Evolutionary conservation across 352 stramenopile species (phyloP).

Genomic region (Globisporangium parvum): DNA sequence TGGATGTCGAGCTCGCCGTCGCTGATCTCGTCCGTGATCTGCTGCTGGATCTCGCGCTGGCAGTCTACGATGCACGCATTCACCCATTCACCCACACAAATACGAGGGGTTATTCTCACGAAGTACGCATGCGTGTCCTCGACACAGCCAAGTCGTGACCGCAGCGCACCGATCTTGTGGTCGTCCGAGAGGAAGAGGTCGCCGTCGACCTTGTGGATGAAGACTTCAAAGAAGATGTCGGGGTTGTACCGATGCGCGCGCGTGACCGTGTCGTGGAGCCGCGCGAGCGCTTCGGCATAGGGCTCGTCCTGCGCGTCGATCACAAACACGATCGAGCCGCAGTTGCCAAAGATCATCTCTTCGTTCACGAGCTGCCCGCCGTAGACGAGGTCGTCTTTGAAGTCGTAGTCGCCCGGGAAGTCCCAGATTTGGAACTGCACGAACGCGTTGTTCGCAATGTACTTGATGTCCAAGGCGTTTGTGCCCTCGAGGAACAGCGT

Average conservation of each 20-base stretch:
- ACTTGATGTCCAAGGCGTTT: slow-evolving; percentile 89
- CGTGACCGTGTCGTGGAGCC: slow-evolving; percentile 86
- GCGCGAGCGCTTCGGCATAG: slow-evolving; percentile 80
- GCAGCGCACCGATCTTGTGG: slow-evolving; percentile 90
- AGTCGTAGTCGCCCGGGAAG: slow-evolving; percentile 95
- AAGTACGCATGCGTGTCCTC: no score
- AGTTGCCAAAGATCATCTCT: slow-evolving; percentile 90
- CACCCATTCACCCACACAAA: neutral
- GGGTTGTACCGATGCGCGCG: slow-evolving; percentile 91
- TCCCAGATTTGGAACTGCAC: slow-evolving; percentile 99
- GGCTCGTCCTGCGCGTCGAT: slow-evolving; percentile 97
- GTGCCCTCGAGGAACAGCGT: slow-evolving; percentile 91
- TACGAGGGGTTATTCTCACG: neutral
- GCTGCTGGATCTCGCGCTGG: slow-evolving; percentile 96
- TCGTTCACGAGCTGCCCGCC: slow-evolving; percentile 85
- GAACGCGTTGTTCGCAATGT: slow-evolving; percentile 97
- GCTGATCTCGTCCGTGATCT: slow-evolving; percentile 95
- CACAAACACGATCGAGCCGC: slow-evolving; percentile 94
- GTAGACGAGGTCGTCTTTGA: slow-evolving; percentile 89
- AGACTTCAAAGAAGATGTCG: slow-evolving; percentile 96
- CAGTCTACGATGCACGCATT: slow-evolving; percentile 60
- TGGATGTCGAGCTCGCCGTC: slow-evolving; percentile 92
- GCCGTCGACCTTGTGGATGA: slow-evolving; percentile 99
- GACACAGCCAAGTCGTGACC: no score
- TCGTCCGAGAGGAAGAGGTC: slow-evolving; percentile 98